Conservation (phyloP, 2,329 filamentous ascomycete genomes). For the Colletotrichum spinosum region DNA sequence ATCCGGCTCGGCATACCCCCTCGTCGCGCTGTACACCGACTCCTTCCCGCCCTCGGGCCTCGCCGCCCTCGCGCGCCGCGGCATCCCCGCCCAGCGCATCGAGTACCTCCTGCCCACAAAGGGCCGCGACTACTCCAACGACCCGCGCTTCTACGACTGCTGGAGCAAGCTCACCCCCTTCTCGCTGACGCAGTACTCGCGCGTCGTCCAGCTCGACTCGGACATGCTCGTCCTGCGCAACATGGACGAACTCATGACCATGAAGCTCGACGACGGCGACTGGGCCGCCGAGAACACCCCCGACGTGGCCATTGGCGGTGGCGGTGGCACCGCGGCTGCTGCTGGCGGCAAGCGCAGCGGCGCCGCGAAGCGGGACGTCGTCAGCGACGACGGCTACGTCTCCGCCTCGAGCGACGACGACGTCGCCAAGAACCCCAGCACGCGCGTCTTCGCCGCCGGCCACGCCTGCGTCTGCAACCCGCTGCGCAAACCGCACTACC, state of each 20-base stretch:
- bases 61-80: constrained; percentile 74
- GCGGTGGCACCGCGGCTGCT: neutral
- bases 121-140: constrained; percentile 76
- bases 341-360: neutral
- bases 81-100: constrained; percentile 77
- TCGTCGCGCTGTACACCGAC: constrained; percentile 86
- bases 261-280: constrained; percentile 70
- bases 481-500: constrained; percentile 82
- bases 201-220: constrained; percentile 86
- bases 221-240: constrained; percentile 88
- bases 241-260: constrained; percentile 94
- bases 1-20: constrained; percentile 75
- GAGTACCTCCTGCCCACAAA: constrained; percentile 77
- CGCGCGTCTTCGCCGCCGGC: constrained; percentile 81
- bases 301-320: constrained; percentile 23
- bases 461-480: constrained; percentile 92
- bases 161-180: constrained; percentile 91
- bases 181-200: constrained; percentile 78
- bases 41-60: constrained; percentile 77
- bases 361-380: constrained; percentile 20
- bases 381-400: constrained; percentile 19
- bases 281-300: constrained; percentile 32
- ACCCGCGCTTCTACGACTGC: constrained; percentile 89
- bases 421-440: constrained; percentile 32
- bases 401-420: constrained; percentile 15